Evolutionary conservation across 345 rosid genomes (phyloP), one percentile per base, ranked within the genome.

Genomic region (Euphorbia tirucalli): DNA sequence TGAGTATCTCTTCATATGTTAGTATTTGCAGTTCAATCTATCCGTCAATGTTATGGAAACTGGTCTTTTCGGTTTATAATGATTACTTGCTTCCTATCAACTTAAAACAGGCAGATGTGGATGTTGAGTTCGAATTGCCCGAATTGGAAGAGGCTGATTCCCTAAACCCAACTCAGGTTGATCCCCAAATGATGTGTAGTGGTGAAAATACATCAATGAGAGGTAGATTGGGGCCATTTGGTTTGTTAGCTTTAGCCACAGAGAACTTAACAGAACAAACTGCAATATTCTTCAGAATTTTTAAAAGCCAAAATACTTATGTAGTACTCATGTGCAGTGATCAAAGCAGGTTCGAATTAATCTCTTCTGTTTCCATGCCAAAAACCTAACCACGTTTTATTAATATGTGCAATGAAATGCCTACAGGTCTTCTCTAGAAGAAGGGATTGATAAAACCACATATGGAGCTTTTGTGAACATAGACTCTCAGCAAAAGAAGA

Each of bases 321-420:
- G 57, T 72, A 2, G 83, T 90, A 35, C 83, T 90, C 30, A 87
- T 88, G 90, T 74, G 90, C 82, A 84, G 87, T 68, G 90, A 86
- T 56, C 86, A 84, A 56, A 82, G 74, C 83, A 83, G 86, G 87
- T 82, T 18, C n/a, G 15, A 19, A 30, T 60, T 59, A 50, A 37
- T 28, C 16, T 68, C 46, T 67, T 43, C 15, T 8, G 13, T 31
- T 62, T 7, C n/a, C 4, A 25, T 39, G 25, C 7, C 6, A 18
- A 7, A 57, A 37, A n/a, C n/a, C n/a, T n/a, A n/a, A n/a, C n/a
- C n/a, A n/a, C n/a, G n/a, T n/a, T n/a, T n/a, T n/a, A n/a, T 56
- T 3, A 27, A 2, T 27, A 39, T 19, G 15, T 21, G 1, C 3
- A 4, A 39, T 39, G 21, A 27, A 19, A 55, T 16, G 7, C 25